Evolutionary conservation across 2,329 filamentous ascomycete genomes (phyloP), one percentile per base, ranked within the genome.

Genomic region (Hymenoscyphus albidus): DNA sequence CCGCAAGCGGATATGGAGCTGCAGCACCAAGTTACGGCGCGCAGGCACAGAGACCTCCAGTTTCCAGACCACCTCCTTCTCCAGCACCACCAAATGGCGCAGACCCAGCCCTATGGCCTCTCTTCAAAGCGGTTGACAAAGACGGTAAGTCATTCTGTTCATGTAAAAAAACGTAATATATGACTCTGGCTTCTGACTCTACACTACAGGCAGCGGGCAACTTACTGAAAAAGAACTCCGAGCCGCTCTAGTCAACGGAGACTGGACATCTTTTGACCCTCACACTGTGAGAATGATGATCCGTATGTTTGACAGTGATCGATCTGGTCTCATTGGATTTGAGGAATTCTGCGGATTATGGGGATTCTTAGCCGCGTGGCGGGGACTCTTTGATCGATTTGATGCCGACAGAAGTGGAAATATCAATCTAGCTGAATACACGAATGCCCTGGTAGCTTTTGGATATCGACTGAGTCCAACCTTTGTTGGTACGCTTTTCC

Each of bases 231-330:
- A 83, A 61, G 94, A 98, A 77, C 88, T 99, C 54, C 89, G 91
- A 10, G 89, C 91, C 1, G 95, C 95, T 22, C 87, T 99, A 5
- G 93, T 98, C 65, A 99, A 99, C 75, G 94, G 93, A 63, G 95
- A 99, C 82, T 97, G 92, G 86, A 92, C 92, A 1, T 86, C 92
- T 4, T 99, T 99, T 77, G 93, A 99, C 78, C 84, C 88, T 4
- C 91, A 97, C 72, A 99, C 95, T 1, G 93, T 98, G 69, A 90
- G 90, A 74, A 97, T 98, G 92, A 97, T 99, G 93, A 97, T 99
- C 71, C 90, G 93, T 75, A 98, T 99, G 95, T 99, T 99, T 79
- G 94, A 98, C 79, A 91, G 90, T 65, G 91, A 97, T 78, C 89
- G 91, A 71, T 90, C 86, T 67, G 93, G 93, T 61, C 91, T 90